These are phyloP conservation scores for Anisogramma anomala DNA, from an alignment of 2,329 filamentous ascomycete genomes.

Conservation along the genomic window DNA sequence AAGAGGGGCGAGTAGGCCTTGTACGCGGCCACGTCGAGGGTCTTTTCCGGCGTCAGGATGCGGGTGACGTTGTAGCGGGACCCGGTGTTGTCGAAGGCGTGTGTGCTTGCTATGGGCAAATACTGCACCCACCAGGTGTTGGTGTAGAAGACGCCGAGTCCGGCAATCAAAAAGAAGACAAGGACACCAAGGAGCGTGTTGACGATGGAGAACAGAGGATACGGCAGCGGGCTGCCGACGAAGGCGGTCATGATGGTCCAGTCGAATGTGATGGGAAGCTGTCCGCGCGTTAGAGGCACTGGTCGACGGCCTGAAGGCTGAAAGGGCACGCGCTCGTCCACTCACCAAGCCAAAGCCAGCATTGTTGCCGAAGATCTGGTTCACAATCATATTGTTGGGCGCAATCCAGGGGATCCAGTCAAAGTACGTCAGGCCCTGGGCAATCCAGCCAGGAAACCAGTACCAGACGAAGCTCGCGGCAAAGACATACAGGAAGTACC, in stretches of 20 bases:
- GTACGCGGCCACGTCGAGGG: conserved; percentile 8
- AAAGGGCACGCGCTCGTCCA: no score
- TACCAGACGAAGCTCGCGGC: conserved; percentile 7
- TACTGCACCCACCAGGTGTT: conserved; percentile 9
- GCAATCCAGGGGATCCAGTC: conserved; percentile 12
- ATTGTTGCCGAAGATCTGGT: conserved; percentile 10
- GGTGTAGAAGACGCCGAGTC: conserved; percentile 9
- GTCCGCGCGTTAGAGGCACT: no score
- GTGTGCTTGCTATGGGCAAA: conserved; percentile 9
- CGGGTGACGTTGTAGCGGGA: background rate
- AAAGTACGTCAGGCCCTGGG: conserved; percentile 9
- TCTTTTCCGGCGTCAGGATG: conserved; percentile 6
- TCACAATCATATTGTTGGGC: conserved; percentile 8
- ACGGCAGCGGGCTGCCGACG: conserved; percentile 7
- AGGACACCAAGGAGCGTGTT: conserved; percentile 8
- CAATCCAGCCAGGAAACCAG: conserved; percentile 11
- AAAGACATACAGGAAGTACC: conserved; percentile 8
- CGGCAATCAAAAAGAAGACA: conserved; percentile 8
- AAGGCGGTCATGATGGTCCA: conserved; percentile 12
- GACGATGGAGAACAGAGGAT: conserved; percentile 8
- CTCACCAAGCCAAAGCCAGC: conserved; percentile 10
- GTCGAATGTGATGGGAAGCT: conserved; percentile 12
- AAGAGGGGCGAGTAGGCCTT: conserved; percentile 10
- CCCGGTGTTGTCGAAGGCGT: conserved; percentile 10
- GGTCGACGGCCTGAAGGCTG: no score